Evolutionary conservation across 176 grass and related monocot genomes (phyloP).

Genomic region (Rhipidocladum racemiflorum): DNA sequence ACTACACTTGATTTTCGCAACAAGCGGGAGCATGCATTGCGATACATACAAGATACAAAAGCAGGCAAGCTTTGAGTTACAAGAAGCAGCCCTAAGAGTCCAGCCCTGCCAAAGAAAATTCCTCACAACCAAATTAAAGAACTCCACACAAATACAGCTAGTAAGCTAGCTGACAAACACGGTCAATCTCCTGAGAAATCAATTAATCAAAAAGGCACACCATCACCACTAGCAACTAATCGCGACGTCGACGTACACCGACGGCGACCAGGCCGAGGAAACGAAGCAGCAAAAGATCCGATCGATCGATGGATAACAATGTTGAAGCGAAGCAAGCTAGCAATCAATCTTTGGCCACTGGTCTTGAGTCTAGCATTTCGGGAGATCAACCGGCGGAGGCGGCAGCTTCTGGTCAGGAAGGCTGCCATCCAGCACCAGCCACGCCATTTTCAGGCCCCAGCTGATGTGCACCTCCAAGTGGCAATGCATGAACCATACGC

Average conservation of each 20-base stretch:
- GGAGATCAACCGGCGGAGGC: slow-evolving; percentile 67
- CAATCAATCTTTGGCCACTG: background rate
- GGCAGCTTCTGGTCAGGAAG: slow-evolving; percentile 55
- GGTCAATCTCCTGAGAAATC: slow-evolving; percentile 23
- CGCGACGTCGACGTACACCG: background rate
- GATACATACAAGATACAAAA: background rate
- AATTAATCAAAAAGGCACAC: background rate
- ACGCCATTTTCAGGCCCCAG: slow-evolving; percentile 88
- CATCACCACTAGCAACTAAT: background rate
- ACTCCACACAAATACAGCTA: background rate
- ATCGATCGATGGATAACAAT: background rate
- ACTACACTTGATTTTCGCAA: slow-evolving; percentile 21
- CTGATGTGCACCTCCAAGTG: slow-evolving; percentile 82
- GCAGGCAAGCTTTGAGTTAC: slow-evolving; percentile 24
- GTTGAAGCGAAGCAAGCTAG: background rate
- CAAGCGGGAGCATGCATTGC: background rate
- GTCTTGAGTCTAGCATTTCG: slow-evolving; percentile 49
- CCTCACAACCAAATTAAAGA: background rate
- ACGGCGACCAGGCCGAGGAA: background rate
- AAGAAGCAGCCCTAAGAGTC: slow-evolving; percentile 8
- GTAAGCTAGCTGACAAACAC: background rate
- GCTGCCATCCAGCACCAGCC: slow-evolving; percentile 65
- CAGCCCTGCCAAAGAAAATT: background rate
- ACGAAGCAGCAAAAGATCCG: background rate
- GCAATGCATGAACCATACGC: slow-evolving; percentile 94